Evolutionary conservation across 352 stramenopile species (phyloP), one percentile per base, ranked within the genome.

Genomic region (Globisporangium nagaii): DNA sequence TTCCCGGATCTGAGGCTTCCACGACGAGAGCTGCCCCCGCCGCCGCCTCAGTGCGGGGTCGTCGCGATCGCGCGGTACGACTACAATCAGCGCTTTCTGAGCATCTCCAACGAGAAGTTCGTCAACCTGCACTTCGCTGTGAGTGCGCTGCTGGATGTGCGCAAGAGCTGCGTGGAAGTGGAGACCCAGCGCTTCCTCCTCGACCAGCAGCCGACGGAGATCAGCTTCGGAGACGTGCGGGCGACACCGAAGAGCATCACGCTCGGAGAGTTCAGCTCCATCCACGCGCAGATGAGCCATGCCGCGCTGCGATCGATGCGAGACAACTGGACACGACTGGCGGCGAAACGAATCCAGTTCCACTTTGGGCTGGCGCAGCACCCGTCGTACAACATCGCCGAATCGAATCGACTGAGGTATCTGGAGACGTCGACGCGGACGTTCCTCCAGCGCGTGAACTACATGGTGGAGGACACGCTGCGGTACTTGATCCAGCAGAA

Each of bases 401-500:
- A 95, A 47, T 62, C 78, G 10, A 88, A 85, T 56, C 82, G 84
- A 4, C 60, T 75, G 24, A 73, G 74, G 44, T 95, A 95, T 50
- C n/a, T 88, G 24, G 60, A 68, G 12, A 84, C 76, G 12, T 67
- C 68, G 9, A 62, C 87, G 15, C 75, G 65, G 12, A 59, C 56
- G 2, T 84, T 93, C 37, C 61, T 95, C 13, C 79, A 84, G 53
- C 80, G 84, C 19, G 72, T 93, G 7, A 91, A 92, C 47, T 90
- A 90, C 61, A 90, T 92, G 75, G 57, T 92, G 8, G 78, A 89
- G 66, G 73, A 88, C 44, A 82, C 78, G 4, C 62, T 95, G 13
- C 77, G 77, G 0, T 41, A 75, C 15, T 42, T 95, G 4, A 75
- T 93, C 25, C 58, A 73, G 17, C 58, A 75, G 9, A 93, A 92